Conservation (phyloP, 2,329 filamentous ascomycete species). For the Fusarium anthophilum region DNA sequence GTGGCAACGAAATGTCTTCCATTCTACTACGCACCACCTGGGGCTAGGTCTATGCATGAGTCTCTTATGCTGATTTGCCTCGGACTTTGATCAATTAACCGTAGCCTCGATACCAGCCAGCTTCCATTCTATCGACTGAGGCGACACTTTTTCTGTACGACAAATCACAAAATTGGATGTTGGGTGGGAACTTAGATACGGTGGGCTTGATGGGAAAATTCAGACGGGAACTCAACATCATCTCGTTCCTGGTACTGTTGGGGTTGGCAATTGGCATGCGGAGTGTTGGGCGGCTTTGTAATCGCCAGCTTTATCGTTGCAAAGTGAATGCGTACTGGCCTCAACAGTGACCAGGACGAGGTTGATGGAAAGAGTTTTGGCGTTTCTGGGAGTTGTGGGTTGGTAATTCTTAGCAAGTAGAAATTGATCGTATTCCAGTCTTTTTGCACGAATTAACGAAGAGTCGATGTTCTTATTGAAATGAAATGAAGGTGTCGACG, state of each 20-base stretch:
- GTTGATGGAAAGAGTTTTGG: conserved; percentile 6
- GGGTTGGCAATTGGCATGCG: neutral
- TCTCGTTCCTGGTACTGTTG: conserved; percentile 1
- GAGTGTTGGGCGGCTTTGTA: neutral
- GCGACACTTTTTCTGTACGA: conserved; percentile 16
- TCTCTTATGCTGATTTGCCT: conserved; percentile 11
- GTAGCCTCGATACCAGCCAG: conserved; percentile 35
- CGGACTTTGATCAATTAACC: conserved; percentile 38
- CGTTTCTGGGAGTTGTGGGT: conserved; percentile 22
- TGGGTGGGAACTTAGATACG: conserved; percentile 15
- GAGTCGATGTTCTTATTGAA: too few species aligned
- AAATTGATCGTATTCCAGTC: conserved; percentile 5
- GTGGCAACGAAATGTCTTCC: conserved; percentile 20
- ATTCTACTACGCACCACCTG: conserved; percentile 17
- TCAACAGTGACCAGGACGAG: conserved; percentile 1
- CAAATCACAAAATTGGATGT: conserved; percentile 31
- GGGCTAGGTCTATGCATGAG: neutral
- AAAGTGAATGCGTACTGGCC: conserved; percentile 1
- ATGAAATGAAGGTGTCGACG: too few species aligned
- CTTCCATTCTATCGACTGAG: conserved; percentile 8
- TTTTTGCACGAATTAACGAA: neutral
- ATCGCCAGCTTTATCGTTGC: neutral
- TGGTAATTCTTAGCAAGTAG: conserved; percentile 16
- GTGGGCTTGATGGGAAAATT: conserved; percentile 9
- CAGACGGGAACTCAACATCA: neutral